Base-by-base conservation (phyloP, 2,329 filamentous ascomycete species). In the Trichophyton schoenleinii region DNA sequence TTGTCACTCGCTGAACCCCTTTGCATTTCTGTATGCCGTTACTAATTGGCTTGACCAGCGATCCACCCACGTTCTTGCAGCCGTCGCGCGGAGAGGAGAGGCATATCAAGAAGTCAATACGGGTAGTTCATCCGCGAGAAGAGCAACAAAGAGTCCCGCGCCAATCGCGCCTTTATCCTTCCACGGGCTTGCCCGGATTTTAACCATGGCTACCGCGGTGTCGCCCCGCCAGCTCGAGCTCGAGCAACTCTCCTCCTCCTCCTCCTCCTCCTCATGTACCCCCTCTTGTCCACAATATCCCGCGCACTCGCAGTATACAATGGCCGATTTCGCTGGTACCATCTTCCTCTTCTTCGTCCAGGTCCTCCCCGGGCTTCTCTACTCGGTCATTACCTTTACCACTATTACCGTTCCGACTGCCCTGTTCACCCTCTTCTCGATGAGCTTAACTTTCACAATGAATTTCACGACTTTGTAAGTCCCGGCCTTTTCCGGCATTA, bases 381-480 rank as follows among this genome's bases (percentile, higher is more conserved):
- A 94, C 76, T 95, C 88, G 86, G 75, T 86, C 60, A 84, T 96
- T 67, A 89, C 88, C 64, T 88, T 96, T 69, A 83, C 86, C 18
- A 95, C 92, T 28, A 91, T 97, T 67, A 95, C 89, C 15, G 74
- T 96, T 63, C 94, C 94, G 49, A 90, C 89, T 72, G 84, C 94
- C 74, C 82, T 97, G 18, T 99, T 95, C 72, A 88, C 86, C 4
- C 79, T 96, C 64, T 89, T 96, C 70, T 96, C 91, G 4, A 92
- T 90, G 65, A 96, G 89, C 73, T 79, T 95, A 78, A 99, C 94
- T 0, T 89, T 99, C 70, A 99, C 94, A 9, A 95, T 99, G 91
- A 97, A 97, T 72, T 92, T 94, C 68, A 97, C 92, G 20, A 99
- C 94, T 18, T 75, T 99, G 85, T 95, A 84, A 71, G 85, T 69